Evolutionary conservation across 1,284 basidiomycete genomes (phyloP).

Genomic region (Wallemia hederae): DNA sequence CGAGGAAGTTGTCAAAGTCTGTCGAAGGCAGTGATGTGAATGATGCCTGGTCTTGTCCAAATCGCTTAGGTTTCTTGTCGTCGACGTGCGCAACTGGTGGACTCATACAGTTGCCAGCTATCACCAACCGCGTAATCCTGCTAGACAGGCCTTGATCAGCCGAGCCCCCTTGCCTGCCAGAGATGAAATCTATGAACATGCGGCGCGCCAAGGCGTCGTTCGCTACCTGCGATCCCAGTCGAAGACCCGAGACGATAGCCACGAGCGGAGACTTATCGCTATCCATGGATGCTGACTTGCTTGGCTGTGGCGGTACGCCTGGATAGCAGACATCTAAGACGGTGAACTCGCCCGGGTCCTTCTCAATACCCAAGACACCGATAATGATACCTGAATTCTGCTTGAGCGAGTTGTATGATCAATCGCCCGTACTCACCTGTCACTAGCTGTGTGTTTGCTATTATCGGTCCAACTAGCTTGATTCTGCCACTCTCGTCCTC

Average conservation of each 20-base stretch:
- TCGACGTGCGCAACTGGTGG: constrained; percentile 23
- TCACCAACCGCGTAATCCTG: constrained; percentile 46
- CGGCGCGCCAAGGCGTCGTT: constrained; percentile 40
- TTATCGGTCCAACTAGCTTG: constrained; percentile 41
- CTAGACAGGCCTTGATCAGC: constrained; percentile 33
- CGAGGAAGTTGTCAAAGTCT: constrained; percentile 36
- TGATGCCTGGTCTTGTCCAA: constrained; percentile 25
- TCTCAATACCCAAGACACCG: constrained; percentile 69
- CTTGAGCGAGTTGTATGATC: background rate
- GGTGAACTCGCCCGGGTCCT: constrained; percentile 64
- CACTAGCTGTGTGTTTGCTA: constrained; percentile 26
- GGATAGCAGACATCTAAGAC: constrained; percentile 59
- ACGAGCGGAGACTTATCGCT: constrained; percentile 35
- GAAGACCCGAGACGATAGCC: constrained; percentile 54
- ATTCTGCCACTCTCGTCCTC: constrained; percentile 91
- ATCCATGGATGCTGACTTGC: constrained; percentile 5
- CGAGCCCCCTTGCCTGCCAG: background rate
- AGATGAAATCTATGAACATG: constrained; percentile 55
- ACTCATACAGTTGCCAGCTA: constrained; percentile 59
- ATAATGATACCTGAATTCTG: constrained; percentile 33
- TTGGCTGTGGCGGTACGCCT: background rate
- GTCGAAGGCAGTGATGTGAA: constrained; percentile 46
- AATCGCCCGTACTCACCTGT: constrained; percentile 24
- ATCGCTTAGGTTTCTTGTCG: constrained; percentile 25
- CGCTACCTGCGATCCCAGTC: constrained; percentile 26